These are phyloP conservation scores for grape (Vitis vinifera) DNA, from an alignment of 164 flowering plant species.

Conservation along the genomic window DNA sequence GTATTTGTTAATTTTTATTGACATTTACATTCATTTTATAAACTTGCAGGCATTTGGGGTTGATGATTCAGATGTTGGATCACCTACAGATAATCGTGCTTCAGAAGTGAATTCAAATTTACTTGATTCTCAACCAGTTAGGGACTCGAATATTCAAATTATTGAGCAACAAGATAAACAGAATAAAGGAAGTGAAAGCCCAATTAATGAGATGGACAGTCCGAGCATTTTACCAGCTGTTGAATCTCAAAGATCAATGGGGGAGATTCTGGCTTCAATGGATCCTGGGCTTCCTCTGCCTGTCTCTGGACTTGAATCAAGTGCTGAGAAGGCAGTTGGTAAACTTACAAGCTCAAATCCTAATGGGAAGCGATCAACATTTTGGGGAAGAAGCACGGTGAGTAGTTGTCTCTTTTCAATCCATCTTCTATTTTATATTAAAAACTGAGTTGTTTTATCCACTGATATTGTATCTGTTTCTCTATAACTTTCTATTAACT, in stretches of 20 bases:
- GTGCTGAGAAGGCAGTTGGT: constrained; percentile 45
- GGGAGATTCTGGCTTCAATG: constrained; percentile 71
- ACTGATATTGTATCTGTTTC: no score
- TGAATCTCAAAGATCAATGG: constrained; percentile 73
- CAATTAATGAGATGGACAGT: constrained; percentile 32
- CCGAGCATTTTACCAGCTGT: constrained; percentile 32
- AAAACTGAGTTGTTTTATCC: neutral
- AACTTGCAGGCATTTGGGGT: constrained; percentile 53
- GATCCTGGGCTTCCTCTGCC: constrained; percentile 48
- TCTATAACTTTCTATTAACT: no score
- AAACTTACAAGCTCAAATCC: constrained; percentile 46
- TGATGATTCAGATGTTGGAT: constrained; percentile 68
- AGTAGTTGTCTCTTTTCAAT: constrained; percentile 29
- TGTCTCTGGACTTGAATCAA: constrained; percentile 42
- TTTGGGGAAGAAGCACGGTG: constrained; percentile 89
- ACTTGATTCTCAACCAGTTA: constrained; percentile 26
- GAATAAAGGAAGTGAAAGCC: constrained; percentile 39
- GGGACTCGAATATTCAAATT: constrained; percentile 31
- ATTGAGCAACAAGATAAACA: constrained; percentile 39
- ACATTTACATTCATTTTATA: constrained; percentile 4
- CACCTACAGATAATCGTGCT: constrained; percentile 36
- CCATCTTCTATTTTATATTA: neutral
- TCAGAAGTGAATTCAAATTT: constrained; percentile 34
- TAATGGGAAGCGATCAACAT: constrained; percentile 65
- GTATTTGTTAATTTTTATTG: neutral